Conservation (phyloP, 768 basidiomycete genomes). For the Suillus tomentosus region DNA sequence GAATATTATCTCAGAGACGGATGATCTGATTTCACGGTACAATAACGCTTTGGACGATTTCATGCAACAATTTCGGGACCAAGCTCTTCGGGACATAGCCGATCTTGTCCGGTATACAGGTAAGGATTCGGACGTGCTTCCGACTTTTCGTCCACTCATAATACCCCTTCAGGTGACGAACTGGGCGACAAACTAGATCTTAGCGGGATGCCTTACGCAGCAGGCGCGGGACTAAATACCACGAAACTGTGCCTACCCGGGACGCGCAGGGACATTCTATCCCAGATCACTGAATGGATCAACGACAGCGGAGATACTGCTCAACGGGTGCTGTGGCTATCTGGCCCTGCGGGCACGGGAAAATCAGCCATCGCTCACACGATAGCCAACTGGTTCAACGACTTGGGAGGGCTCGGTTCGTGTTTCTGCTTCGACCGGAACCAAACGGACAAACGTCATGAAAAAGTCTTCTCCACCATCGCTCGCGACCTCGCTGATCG, state of each 20-base stretch:
- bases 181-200: constrained; percentile 1
- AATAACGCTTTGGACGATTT: not conserved
- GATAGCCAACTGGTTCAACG: constrained; percentile 14
- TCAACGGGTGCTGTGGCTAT: constrained; percentile 17
- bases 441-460: constrained; percentile 8
- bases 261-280: constrained; percentile 18
- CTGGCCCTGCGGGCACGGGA: constrained; percentile 26
- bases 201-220: constrained; percentile 5
- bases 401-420: constrained; percentile 21
- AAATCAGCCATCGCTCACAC: constrained; percentile 32
- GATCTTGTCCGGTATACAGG: not conserved
- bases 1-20: not conserved
- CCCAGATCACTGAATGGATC: constrained; percentile 22
- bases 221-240: not conserved
- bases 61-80: constrained; percentile 7
- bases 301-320: not conserved
- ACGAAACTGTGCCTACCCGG: constrained; percentile 19
- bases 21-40: not conserved
- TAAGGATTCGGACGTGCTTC: not conserved
- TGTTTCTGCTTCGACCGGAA: constrained; percentile 20
- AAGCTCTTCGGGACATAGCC: not conserved
- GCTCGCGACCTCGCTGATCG: no score
- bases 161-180: not conserved
- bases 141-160: not conserved
- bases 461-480: no score